These are phyloP conservation scores for Suhomyces bolitotheri DNA, from an alignment of 1,139 yeast species.

Conservation along the genomic window DNA sequence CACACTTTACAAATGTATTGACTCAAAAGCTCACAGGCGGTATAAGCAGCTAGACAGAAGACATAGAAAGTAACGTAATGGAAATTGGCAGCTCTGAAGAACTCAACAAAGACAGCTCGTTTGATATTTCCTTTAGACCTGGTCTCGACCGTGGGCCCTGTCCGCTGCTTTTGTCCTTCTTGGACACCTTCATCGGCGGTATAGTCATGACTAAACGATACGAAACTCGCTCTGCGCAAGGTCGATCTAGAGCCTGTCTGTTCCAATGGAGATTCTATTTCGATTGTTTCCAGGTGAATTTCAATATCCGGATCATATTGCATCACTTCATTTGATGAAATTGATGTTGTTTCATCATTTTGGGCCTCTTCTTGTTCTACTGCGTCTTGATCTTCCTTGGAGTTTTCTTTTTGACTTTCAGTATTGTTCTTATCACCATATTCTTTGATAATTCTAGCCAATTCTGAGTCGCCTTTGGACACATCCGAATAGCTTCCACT, in stretches of 20 bases:
- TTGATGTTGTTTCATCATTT: constrained; percentile 44
- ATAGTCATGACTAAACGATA: constrained; percentile 25
- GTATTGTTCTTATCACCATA: constrained; percentile 17
- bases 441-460: constrained; percentile 28
- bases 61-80: constrained; percentile 23
- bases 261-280: constrained; percentile 3
- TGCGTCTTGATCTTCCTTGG: constrained; percentile 16
- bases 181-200: constrained; percentile 21
- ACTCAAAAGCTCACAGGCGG: constrained; percentile 20
- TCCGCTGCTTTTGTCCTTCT: constrained; percentile 18
- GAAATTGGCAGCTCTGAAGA: constrained; percentile 29
- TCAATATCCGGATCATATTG: constrained; percentile 5
- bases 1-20: constrained; percentile 27
- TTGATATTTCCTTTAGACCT: constrained; percentile 27
- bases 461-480: constrained; percentile 21
- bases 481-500: constrained; percentile 21
- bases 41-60: constrained; percentile 18
- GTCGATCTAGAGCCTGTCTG: constrained; percentile 6
- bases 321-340: constrained; percentile 8
- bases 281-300: constrained; percentile 1
- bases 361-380: constrained; percentile 26
- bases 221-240: constrained; percentile 21
- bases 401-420: neutral
- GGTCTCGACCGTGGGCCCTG: constrained; percentile 24
- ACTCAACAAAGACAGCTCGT: constrained; percentile 24